These are phyloP conservation scores for Micromonas commoda DNA, from an alignment of 139 green algal genomes.

Conservation along the genomic window DNA sequence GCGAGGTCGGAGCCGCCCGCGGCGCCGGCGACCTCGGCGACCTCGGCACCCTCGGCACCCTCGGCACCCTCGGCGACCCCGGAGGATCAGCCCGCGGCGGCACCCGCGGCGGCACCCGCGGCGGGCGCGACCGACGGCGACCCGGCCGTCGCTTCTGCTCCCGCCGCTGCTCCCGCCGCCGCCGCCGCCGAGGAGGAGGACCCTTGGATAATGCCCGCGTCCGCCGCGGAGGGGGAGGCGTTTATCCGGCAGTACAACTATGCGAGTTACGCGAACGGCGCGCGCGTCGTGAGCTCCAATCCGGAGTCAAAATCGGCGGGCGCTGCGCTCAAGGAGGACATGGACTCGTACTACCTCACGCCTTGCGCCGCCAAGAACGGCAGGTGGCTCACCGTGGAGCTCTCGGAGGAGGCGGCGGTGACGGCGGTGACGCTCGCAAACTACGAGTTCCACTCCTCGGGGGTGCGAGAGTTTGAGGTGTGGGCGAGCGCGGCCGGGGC, in stretches of 20 bases:
- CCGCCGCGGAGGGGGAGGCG: neutral
- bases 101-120: neutral
- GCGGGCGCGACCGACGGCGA: neutral
- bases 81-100: neutral
- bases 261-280: constrained; percentile 19
- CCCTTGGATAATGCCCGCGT: neutral
- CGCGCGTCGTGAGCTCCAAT: constrained; percentile 32
- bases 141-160: neutral
- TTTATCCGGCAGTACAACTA: constrained; percentile 28
- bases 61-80: neutral
- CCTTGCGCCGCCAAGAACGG: constrained; percentile 29
- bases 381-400: constrained; percentile 48
- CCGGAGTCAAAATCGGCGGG: constrained; percentile 29
- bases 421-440: constrained; percentile 43
- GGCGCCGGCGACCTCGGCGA: neutral
- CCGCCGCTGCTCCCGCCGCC: neutral
- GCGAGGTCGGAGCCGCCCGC: neutral
- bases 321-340: constrained; percentile 40
- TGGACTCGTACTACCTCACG: constrained; percentile 44
- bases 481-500: constrained; percentile 20
- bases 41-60: neutral
- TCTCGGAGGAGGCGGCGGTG: constrained; percentile 38
- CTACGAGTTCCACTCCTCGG: constrained; percentile 48
- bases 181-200: neutral
- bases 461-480: constrained; percentile 40